Base-by-base conservation (phyloP, 495 filamentous ascomycete genomes). In the Penicillium dipodomyicola region DNA sequence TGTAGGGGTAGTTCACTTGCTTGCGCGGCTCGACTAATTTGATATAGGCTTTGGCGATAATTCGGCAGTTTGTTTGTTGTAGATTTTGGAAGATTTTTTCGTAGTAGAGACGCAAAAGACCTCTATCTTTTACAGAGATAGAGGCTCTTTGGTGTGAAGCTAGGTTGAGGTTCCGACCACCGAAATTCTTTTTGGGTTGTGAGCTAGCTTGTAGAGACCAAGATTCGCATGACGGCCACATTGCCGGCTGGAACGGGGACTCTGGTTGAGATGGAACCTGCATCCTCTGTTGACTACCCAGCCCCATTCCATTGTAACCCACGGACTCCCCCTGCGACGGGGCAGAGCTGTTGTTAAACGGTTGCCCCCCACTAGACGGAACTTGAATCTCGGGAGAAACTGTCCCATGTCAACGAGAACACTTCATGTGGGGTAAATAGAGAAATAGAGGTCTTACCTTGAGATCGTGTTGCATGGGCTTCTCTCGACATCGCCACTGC, bases 11-110 rank as follows among this genome's bases (percentile, higher is more conserved):
- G 37, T 80, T 86, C 0, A 85, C 84, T 67, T 95, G 90, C 67
- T 96, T 96, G 63, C 88, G 90, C 0, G 91, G 88, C 54, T 90
- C 87, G 2, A 94, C 85, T 14, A 85, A 77, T 62, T 88, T 91
- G 62, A 96, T 84, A 77, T 90, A 92, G 20, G 82, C 86, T 64
- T 92, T 93, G 15, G 83, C 83, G 17, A 93, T 80, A 14, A 75
- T 77, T 75, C 48, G 78, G 64, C 87, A 87, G 47, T 86, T 83
- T 7, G 82, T 79, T 64, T 95, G 90, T 63, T 92, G 89, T 50
- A 90, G 74, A 29, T 78, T 78, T 52, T 82, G 81, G 58, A 93
- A 86, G 0, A 83, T 72, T 19, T 79, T 79, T 40, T 79, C 74
- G 57, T 89, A 88, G 65, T 86, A 88, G 8, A 75, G 70, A 58